These are phyloP conservation scores for Kodamaea kaohsiungensis DNA, from an alignment of 805 yeast genomes.

Conservation along the genomic window DNA sequence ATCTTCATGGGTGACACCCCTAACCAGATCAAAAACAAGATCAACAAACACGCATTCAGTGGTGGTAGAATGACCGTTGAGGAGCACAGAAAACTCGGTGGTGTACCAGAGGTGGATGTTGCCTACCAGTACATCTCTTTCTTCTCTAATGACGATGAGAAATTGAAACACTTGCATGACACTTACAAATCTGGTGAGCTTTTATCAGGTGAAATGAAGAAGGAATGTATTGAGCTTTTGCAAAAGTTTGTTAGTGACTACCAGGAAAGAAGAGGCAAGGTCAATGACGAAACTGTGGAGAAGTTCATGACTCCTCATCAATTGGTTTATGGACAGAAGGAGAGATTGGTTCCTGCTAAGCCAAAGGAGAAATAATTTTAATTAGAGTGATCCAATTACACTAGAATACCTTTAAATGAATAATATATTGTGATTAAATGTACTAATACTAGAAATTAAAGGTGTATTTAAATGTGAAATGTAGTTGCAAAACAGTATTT, in stretches of 20 bases:
- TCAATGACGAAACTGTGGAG: constrained; percentile 61
- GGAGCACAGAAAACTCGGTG: constrained; percentile 88
- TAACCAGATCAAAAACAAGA: constrained; percentile 87
- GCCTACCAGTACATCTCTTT: constrained; percentile 91
- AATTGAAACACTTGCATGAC: constrained; percentile 59
- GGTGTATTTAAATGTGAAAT: not conserved
- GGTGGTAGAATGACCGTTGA: constrained; percentile 90
- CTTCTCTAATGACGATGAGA: constrained; percentile 85
- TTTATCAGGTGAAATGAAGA: constrained; percentile 91
- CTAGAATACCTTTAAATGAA: not conserved
- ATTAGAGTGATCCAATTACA: not conserved
- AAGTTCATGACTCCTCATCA: constrained; percentile 84
- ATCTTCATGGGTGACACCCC: constrained; percentile 95
- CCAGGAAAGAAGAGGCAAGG: constrained; percentile 73
- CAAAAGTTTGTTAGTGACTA: constrained; percentile 78
- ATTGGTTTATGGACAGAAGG: constrained; percentile 70
- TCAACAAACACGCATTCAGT: constrained; percentile 94
- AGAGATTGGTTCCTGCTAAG: constrained; percentile 72
- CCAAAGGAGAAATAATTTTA: constrained; percentile 39
- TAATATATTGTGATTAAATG: not conserved
- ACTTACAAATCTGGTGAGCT: constrained; percentile 78
- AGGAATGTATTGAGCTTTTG: constrained; percentile 75
- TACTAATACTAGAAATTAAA: not conserved
- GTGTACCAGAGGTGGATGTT: constrained; percentile 93
- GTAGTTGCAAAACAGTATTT: too few relatives aligned